A percentile compares a stretch with the other conserved stretches of the same genome.
These are phyloP conservation scores for Neonectria magnoliae DNA, from an alignment of 2,329 filamentous ascomycete species.

Conservation along the genomic window DNA sequence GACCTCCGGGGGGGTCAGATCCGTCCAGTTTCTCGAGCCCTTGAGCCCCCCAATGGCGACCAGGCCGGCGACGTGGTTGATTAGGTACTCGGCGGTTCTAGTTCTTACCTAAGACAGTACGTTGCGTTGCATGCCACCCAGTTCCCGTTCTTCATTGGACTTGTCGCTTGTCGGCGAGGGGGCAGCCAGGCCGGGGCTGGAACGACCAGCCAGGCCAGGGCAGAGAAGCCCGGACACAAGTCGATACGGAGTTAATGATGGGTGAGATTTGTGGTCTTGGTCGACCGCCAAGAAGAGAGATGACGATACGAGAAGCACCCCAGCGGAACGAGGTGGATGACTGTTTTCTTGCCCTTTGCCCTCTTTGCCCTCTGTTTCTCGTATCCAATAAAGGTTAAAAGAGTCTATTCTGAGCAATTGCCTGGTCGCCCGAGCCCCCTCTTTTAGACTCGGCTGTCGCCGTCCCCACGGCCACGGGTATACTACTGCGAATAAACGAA, in stretches of 20 bases:
- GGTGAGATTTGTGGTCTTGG: conserved; percentile 20
- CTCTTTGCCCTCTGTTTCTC: not conserved
- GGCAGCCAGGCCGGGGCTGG: conserved; percentile 17
- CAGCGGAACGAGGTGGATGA: conserved; percentile 8
- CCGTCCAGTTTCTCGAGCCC: not conserved
- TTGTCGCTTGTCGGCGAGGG: conserved; percentile 3
- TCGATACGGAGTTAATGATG: conserved; percentile 39
- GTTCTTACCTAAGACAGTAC: conserved; percentile 37
- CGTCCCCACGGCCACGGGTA: not conserved
- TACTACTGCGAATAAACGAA: not conserved
- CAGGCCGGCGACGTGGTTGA: conserved; percentile 10
- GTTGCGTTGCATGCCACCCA: conserved; percentile 27
- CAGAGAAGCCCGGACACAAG: conserved; percentile 23
- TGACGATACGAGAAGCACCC: conserved; percentile 30
- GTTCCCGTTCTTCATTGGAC: conserved; percentile 16
- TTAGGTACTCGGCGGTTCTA: conserved; percentile 22
- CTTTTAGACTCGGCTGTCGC: not conserved
- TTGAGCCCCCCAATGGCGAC: conserved; percentile 1
- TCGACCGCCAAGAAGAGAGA: conserved; percentile 23
- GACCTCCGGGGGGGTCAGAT: not conserved
- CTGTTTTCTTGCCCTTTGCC: not conserved
- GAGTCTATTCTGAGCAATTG: not conserved
- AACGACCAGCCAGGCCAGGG: conserved; percentile 11
- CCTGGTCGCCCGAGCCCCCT: not conserved
- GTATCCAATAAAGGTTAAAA: conserved; percentile 4